A percentile compares a stretch with the other conserved stretches of the same genome.
These are phyloP conservation scores for Rehmannia glutinosa DNA, from an alignment of 257 asterid genomes.

Conservation along the genomic window DNA sequence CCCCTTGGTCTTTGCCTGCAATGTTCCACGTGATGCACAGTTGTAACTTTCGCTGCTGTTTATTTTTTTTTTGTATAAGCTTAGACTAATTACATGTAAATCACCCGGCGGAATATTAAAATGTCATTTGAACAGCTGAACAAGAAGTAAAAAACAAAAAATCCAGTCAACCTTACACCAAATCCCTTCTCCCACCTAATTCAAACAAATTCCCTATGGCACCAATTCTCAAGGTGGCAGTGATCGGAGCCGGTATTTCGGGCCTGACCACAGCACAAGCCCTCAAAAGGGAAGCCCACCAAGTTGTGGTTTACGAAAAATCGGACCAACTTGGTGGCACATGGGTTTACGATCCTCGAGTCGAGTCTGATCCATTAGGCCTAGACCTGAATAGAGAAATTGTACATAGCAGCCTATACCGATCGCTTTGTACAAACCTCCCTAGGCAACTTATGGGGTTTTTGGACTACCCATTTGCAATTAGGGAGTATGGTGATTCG, in stretches of 20 bases:
- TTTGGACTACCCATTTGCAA: no score
- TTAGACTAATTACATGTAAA: no score
- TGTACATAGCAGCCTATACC: no score
- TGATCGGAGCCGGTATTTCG: constrained; percentile 50
- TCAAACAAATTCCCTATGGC: constrained; percentile 3
- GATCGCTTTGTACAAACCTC: no score
- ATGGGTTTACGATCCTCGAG: constrained; percentile 45
- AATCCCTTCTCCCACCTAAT: background rate
- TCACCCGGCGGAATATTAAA: no score
- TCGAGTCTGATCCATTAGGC: constrained; percentile 49
- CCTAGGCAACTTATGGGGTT: no score
- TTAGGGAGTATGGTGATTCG: no score
- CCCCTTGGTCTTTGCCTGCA: background rate
- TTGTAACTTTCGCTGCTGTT: background rate
- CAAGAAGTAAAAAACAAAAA: no score
- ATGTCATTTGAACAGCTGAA: no score
- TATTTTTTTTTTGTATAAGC: no score
- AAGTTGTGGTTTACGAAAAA: no score
- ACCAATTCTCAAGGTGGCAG: constrained; percentile 41
- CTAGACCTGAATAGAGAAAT: no score
- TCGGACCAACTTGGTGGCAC: constrained; percentile 44
- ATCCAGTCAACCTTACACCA: background rate
- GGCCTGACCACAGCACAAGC: constrained; percentile 43
- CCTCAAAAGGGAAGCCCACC: constrained; percentile 32
- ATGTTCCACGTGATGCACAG: background rate